Evolutionary conservation across 495 filamentous ascomycete genomes (phyloP), one percentile per base, ranked within the genome.

Genomic region (Rhypophila decipiens): DNA sequence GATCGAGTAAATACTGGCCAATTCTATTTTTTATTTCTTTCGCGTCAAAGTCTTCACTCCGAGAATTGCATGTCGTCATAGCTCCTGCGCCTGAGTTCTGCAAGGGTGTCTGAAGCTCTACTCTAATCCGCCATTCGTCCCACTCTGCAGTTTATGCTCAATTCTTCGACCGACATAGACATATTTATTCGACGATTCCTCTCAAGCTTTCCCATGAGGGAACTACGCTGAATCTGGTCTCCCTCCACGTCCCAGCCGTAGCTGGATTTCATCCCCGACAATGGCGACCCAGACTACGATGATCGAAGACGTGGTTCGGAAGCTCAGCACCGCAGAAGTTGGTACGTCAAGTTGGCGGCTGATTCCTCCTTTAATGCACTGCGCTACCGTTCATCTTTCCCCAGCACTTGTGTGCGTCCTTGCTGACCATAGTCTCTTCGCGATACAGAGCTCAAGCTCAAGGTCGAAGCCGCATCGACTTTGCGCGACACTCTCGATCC

Each of bases 401-500:
- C n/a, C n/a, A n/a, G n/a, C n/a, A n/a, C n/a, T n/a, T n/a, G n/a
- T n/a, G n/a, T 37, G 42, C 13, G 8, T 24, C 3, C 8, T 18
- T 24, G 24, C 37, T 59, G 27, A 50, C 35, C 5, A 36, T 23
- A 10, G 9, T 33, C 1, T 47, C 18, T 20, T 15, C 22, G n/a
- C n/a, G n/a, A n/a, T n/a, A 27, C 54, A 93, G 90, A 94, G 68
- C 62, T 84, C 38, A 86, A 87, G 65, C 66, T 82, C 52, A 86
- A 87, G 67, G 76, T 83, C 41, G 85, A 86, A 61, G 75, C 85
- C 45, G 86, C 89, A 35, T 79, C 80, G 46, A 82, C 91, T 53
- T 67, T 95, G 52, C 84, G 90, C 56, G 90, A 96, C 68, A 86
- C 73, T 55, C 85, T 94, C 53, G 90, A 96, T 50, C 75, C 78